These are phyloP conservation scores for Ascobolus immersus DNA, from an alignment of 495 filamentous ascomycete species.

Conservation along the genomic window DNA sequence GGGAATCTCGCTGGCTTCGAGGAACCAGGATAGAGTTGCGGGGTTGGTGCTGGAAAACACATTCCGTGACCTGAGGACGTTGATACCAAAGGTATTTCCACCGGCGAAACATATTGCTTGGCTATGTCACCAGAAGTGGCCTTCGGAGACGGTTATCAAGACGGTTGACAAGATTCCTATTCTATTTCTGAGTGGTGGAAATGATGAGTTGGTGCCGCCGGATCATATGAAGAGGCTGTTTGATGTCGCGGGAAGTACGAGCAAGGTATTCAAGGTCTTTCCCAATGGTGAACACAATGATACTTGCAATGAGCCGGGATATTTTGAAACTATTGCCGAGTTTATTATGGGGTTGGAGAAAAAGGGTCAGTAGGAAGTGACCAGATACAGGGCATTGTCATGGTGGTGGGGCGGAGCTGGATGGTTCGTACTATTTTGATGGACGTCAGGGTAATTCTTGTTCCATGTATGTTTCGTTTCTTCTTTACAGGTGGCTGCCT, in stretches of 20 bases:
- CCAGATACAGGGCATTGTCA: too few relatives aligned
- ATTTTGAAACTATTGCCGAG: slow-evolving; percentile 61
- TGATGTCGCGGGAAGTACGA: slow-evolving; percentile 39
- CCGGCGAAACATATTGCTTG: slow-evolving; percentile 68
- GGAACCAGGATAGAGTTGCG: slow-evolving; percentile 49
- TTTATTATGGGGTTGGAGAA: too few relatives aligned
- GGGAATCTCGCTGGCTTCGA: slow-evolving; percentile 52
- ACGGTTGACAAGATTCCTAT: slow-evolving; percentile 55
- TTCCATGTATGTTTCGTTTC: too few relatives aligned
- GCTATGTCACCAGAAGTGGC: slow-evolving; percentile 88
- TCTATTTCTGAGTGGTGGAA: slow-evolving; percentile 69
- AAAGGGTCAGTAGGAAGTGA: too few relatives aligned
- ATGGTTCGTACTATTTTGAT: too few relatives aligned
- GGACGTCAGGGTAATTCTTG: too few relatives aligned
- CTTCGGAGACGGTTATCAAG: slow-evolving; percentile 53
- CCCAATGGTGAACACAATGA: slow-evolving; percentile 82
- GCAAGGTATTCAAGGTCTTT: slow-evolving; percentile 60
- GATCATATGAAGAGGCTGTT: slow-evolving; percentile 71
- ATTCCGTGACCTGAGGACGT: slow-evolving; percentile 71
- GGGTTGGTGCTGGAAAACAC: slow-evolving; percentile 91
- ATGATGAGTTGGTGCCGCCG: slow-evolving; percentile 94
- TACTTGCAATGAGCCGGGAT: slow-evolving; percentile 61
- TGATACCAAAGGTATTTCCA: slow-evolving; percentile 79
- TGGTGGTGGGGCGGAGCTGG: too few relatives aligned
- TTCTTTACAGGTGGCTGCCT: too few relatives aligned